Evolutionary conservation across 306 rosid genomes (phyloP), one percentile per base, ranked within the genome.

Genomic region (Prunus dulcis): DNA sequence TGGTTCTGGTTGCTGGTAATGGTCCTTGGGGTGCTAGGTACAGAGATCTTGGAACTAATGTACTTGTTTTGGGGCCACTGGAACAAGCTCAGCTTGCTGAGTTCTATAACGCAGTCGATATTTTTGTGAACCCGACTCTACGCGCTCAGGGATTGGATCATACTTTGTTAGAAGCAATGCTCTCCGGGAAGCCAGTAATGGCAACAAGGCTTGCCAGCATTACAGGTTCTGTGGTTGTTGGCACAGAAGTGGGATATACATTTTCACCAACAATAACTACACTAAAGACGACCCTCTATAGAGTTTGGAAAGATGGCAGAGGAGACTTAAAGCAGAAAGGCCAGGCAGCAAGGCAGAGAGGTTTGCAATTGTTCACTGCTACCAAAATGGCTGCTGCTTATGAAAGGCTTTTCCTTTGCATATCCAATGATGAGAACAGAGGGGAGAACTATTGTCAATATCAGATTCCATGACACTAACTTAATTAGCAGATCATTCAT

Each of bases 1-100:
- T 85, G 19, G 78, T 89, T 85, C 84, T 91, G 30, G 86, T 91
- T 32, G 93, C 93, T 45, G 91, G 97, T 18, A 88, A 88, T 82
- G 97, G 97, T 49, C 97, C 95, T 82, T 89, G 93, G 97, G 90
- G 86, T 57, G 79, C 78, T 72, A 86, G 97, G 74, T 85, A 78
- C 77, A 75, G 85, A 73, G 88, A 85, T 32, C 84, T 88, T 46
- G 95, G 97, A 76, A 3, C 61, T 15, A 85, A 85, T 73, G 14
- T 88, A 3, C 46, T 80, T 52, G 93, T 86, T 77, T 78, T 86
- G 83, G 95, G 91, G 66, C 89, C 91, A 12, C 61, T 91, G 8
- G 87, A 86, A 60, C 97, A 85, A 86, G 78, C 46, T 82, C 90
- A 88, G 64, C 55, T 91, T 41, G 83, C 90, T 9, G 81, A 77